Percentiles rank a stretch among this genome's conserved stretches.
Conservation (phyloP, 2,329 filamentous ascomycete species). For the Bimuria novae-zelandiae region DNA sequence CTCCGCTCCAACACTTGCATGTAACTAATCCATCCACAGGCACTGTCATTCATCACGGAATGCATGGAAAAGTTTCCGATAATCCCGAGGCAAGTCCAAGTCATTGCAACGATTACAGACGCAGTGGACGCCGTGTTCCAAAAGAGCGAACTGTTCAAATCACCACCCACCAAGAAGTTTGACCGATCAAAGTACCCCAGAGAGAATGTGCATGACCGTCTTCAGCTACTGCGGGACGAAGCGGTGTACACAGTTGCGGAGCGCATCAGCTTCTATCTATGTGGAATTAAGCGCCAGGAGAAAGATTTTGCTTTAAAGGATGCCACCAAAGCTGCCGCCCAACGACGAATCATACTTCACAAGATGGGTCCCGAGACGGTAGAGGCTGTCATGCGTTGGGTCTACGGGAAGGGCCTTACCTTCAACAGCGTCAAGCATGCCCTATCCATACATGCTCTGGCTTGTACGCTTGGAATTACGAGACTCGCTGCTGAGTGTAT, state of each 20-base stretch:
- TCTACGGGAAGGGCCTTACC: conserved; percentile 13
- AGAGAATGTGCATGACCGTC: conserved; percentile 3
- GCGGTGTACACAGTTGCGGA: conserved; percentile 13
- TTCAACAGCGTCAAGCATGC: conserved; percentile 16
- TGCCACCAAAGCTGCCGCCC: conserved; percentile 19
- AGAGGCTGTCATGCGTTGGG: conserved; percentile 22
- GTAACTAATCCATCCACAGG: conserved; percentile 2
- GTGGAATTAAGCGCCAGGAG: conserved; percentile 16
- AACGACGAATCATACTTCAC: conserved; percentile 22
- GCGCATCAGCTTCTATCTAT: conserved; percentile 5
- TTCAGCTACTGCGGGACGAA: conserved; percentile 16
- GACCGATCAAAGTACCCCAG: background rate
- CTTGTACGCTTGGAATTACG: conserved; percentile 15
- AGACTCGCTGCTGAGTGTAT: conserved; percentile 22
- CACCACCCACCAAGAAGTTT: conserved; percentile 3
- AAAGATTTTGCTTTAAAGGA: conserved; percentile 5
- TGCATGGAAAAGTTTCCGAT: background rate
- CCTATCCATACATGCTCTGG: conserved; percentile 21
- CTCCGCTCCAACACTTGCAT: no score
- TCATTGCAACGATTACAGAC: background rate
- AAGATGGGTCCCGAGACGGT: conserved; percentile 13
- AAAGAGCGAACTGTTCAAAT: background rate
- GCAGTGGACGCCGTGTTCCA: conserved; percentile 15
- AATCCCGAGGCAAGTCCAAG: background rate
- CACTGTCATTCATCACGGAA: background rate